Evolutionary conservation across 495 filamentous ascomycete species (phyloP), one percentile per base, ranked within the genome.

Genomic region (Cetradonia linearis): DNA sequence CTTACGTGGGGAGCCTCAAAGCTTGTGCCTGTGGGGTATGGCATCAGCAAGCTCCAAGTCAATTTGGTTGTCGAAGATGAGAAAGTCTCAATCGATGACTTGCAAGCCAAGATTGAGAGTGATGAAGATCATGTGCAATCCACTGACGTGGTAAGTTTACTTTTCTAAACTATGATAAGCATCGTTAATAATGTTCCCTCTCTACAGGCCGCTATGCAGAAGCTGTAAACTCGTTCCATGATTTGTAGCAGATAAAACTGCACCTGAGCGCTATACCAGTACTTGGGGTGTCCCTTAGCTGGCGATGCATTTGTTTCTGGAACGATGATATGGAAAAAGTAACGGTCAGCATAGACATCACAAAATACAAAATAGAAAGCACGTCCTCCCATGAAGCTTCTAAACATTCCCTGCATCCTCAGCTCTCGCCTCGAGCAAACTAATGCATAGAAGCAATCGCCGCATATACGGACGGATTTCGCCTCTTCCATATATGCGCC

Each of bases 21-120:
- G 79, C 77, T 95, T 62, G 86, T 95, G 44, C 72, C 91, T 58
- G 86, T 97, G 63, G 84, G 90, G 70, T 98, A 91, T 82, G 94
- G 94, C 77, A 95, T 98, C 80, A 96, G 93, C 86, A 97, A 97
- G 84, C 83, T 98, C 63, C 94, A 97, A 82, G 94, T 98, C 82
- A 97, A 87, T 83, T 72, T 96, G 63, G 91, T 97, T 65, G 80
- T 97, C 64, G 93, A 97, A 80, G 93, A 98, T 71, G 93, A 97
- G 58, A 97, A 97, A 81, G 72, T 98, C 70, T 91, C 88, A 58
- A 72, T 86, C 62, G 84, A 88, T 59, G 92, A 96, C 54, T 83
- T 98, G 69, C 85, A 96, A 81, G 80, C 82, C 64, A 68, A 87
- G 76, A 94, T 97, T 70, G 85, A 86, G 74, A 87, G 80, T 62